phyloP scores from a whole-genome alignment of 768 basidiomycete species.

The Ramaria sp. region DNA sequence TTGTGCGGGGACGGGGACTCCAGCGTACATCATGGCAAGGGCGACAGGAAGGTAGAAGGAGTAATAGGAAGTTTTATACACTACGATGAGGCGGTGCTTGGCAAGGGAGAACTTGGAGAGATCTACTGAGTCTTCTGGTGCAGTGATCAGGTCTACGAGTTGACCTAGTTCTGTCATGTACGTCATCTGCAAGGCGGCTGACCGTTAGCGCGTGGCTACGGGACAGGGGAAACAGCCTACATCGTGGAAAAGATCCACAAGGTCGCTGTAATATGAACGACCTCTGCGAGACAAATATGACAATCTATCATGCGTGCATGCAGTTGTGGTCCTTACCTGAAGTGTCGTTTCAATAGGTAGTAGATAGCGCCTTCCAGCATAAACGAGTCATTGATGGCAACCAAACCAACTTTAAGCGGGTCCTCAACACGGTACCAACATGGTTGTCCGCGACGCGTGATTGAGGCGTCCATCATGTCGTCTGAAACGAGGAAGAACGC shows the following conservation, averaged over 20 bases:
- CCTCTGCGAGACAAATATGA: neutral
- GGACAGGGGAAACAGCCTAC: conserved; percentile 24
- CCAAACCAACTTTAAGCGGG: conserved; percentile 44
- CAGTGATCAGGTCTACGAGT: conserved; percentile 90
- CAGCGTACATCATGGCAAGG: conserved; percentile 72
- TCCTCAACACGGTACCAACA: conserved; percentile 79
- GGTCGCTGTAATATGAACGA: conserved; percentile 69
- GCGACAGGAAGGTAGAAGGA: conserved; percentile 99
- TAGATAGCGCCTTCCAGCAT: conserved; percentile 96
- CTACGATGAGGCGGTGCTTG: conserved; percentile 87
- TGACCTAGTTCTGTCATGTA: conserved; percentile 96
- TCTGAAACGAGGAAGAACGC: conserved; percentile 95
- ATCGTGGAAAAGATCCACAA: conserved; percentile 89
- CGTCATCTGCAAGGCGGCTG: conserved; percentile 36
- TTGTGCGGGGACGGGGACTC: conserved; percentile 35
- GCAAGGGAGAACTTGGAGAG: conserved; percentile 79
- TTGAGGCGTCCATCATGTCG: conserved; percentile 94
- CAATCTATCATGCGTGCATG: neutral
- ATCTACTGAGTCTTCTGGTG: conserved; percentile 84
- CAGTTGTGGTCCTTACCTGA: conserved; percentile 44
- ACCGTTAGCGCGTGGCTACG: conserved; percentile 20
- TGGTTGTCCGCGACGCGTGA: conserved; percentile 88
- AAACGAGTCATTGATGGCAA: conserved; percentile 94
- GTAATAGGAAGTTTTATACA: conserved; percentile 97
- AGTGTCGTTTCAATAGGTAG: conserved; percentile 77